Conservation (phyloP, 108 stramenopile genomes). For the Fistulifera pelliculosa region DNA sequence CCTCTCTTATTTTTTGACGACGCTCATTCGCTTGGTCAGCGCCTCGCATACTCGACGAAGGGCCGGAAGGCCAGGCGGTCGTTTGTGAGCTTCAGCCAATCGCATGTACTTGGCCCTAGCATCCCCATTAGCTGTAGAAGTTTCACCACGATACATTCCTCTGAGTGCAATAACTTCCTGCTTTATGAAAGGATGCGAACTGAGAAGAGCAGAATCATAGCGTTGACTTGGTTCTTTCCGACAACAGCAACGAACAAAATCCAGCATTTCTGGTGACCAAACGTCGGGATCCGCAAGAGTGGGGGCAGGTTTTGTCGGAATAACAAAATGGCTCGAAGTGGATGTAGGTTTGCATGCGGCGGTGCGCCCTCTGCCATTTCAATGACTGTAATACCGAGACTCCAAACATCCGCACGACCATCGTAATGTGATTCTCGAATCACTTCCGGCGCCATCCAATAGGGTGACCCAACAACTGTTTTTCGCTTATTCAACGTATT, state of each 20-base stretch:
- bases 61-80: conserved; percentile 52
- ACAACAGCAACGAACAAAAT: conserved; percentile 82
- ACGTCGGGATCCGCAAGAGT: conserved; percentile 82
- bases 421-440: conserved; percentile 93
- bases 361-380: conserved; percentile 98
- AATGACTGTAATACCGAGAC: conserved; percentile 92
- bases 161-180: conserved; percentile 72
- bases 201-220: conserved; percentile 66
- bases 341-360: conserved; percentile 94
- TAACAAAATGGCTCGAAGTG: conserved; percentile 82
- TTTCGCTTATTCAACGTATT: conserved; percentile 93
- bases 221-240: conserved; percentile 81
- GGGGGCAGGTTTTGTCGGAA: conserved; percentile 82
- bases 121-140: conserved; percentile 33
- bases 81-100: conserved; percentile 27
- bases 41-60: conserved; percentile 59
- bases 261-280: conserved; percentile 87
- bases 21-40: conserved; percentile 52
- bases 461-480: conserved; percentile 96
- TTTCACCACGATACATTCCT: conserved; percentile 79
- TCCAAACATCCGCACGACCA: conserved; percentile 97
- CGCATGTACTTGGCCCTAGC: conserved; percentile 32
- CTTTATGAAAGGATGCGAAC: conserved; percentile 72
- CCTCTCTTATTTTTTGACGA: conserved; percentile 34
- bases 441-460: conserved; percentile 99